Evolutionary conservation across 2,329 filamentous ascomycete species (phyloP).

Genomic region (Apiospora malaysiana): DNA sequence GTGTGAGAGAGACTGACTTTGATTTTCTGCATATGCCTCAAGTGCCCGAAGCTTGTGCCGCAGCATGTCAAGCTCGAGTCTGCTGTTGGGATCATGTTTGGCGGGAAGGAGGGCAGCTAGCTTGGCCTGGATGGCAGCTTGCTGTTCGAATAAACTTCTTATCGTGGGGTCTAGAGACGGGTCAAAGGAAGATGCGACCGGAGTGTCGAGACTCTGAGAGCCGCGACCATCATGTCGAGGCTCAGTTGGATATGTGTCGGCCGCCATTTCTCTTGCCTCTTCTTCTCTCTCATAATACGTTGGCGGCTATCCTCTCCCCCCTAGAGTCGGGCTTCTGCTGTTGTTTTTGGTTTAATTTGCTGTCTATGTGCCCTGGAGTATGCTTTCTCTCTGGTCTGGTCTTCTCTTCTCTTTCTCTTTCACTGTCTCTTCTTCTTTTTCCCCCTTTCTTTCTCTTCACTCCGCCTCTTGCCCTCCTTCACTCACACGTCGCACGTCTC

Average conservation of each 20-base stretch:
- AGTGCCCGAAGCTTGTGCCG: conserved; percentile 60
- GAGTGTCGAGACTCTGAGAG: conserved; percentile 34
- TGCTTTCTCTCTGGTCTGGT: neutral
- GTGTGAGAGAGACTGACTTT: conserved; percentile 55
- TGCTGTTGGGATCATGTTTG: conserved; percentile 54
- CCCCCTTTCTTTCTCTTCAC: conserved; percentile 29
- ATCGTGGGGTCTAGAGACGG: conserved; percentile 51
- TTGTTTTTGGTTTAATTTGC: conserved; percentile 19
- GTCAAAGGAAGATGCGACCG: conserved; percentile 41
- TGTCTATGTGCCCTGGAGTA: conserved; percentile 2
- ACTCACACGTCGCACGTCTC: conserved; percentile 29
- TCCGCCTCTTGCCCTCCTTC: conserved; percentile 29
- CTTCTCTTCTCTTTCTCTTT: conserved; percentile 7
- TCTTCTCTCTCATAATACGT: neutral
- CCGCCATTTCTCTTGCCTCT: conserved; percentile 32
- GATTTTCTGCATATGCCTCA: conserved; percentile 53
- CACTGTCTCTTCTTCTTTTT: conserved; percentile 25
- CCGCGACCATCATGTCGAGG: conserved; percentile 41
- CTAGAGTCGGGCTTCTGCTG: conserved; percentile 26
- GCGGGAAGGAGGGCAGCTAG: conserved; percentile 54
- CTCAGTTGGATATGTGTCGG: conserved; percentile 34
- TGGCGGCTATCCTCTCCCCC: neutral
- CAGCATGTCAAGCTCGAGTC: conserved; percentile 59
- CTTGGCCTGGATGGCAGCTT: conserved; percentile 58
- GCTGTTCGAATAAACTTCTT: conserved; percentile 55